A percentile compares a stretch with the other conserved stretches of the same genome.
phyloP scores from a whole-genome alignment of 257 asterid species.

The Echium plantagineum region DNA sequence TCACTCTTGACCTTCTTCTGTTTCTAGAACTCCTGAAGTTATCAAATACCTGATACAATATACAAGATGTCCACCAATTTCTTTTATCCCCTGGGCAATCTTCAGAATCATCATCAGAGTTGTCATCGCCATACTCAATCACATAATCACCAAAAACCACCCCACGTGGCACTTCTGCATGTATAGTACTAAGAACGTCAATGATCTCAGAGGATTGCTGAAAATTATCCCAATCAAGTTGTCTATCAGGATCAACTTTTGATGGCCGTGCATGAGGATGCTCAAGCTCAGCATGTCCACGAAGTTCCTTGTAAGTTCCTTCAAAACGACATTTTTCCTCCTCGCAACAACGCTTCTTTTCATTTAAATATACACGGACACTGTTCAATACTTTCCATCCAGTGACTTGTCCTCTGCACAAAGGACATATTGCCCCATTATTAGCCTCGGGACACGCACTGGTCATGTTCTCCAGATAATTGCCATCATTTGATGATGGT shows the following conservation, averaged over 20 bases:
- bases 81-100: slow-evolving; percentile 54
- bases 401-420: slow-evolving; percentile 75
- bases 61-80: slow-evolving; percentile 87
- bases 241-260: slow-evolving; percentile 70
- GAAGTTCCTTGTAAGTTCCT: slow-evolving; percentile 58
- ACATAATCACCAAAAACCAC: slow-evolving; percentile 88
- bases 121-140: slow-evolving; percentile 71
- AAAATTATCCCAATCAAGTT: slow-evolving; percentile 83
- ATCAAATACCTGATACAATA: slow-evolving; percentile 66
- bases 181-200: slow-evolving; percentile 75
- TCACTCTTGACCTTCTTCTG: slow-evolving; percentile 60
- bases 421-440: slow-evolving; percentile 51
- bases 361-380: slow-evolving; percentile 51
- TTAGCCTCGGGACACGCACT: slow-evolving; percentile 20
- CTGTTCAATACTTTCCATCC: slow-evolving; percentile 62
- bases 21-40: slow-evolving; percentile 64
- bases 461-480: slow-evolving; percentile 22
- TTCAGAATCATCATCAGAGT: slow-evolving; percentile 68
- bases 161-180: slow-evolving; percentile 72
- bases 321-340: slow-evolving; percentile 54
- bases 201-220: slow-evolving; percentile 80
- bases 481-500: slow-evolving; percentile 18
- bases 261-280: slow-evolving; percentile 81
- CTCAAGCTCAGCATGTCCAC: slow-evolving; percentile 50
- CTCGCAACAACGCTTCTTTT: slow-evolving; percentile 61